Conservation (phyloP, 2,329 filamentous ascomycete genomes). For the Orbilia blumenaviensis region DNA sequence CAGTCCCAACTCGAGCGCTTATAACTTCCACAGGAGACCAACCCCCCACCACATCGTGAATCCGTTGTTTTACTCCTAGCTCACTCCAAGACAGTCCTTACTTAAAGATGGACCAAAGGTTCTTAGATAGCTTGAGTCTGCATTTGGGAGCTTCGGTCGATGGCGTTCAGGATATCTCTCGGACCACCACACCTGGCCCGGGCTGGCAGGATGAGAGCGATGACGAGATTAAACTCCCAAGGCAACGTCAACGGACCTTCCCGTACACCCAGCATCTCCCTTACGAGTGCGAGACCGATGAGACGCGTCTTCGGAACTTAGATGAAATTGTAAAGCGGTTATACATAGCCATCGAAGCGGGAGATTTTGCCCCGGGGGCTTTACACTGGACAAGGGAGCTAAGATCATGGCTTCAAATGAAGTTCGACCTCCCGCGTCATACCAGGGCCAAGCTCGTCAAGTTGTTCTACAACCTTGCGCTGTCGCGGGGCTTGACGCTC, state of each 20-base stretch:
- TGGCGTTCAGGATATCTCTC: conserved; percentile 50
- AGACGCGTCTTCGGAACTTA: conserved; percentile 79
- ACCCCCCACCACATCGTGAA: too few relatives aligned
- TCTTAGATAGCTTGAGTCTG: conserved; percentile 35
- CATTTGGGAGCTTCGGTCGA: conserved; percentile 23
- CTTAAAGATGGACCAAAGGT: conserved; percentile 42
- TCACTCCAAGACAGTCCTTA: not conserved
- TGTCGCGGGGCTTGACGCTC: conserved; percentile 87
- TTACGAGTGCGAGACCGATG: conserved; percentile 83
- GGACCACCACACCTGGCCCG: conserved; percentile 62
- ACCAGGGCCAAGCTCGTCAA: conserved; percentile 84
- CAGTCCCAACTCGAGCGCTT: not conserved
- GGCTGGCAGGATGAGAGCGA: conserved; percentile 64
- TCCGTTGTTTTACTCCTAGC: too few relatives aligned
- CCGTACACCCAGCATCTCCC: conserved; percentile 91
- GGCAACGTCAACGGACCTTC: conserved; percentile 82
- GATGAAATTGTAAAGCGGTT: conserved; percentile 91
- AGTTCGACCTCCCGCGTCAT: conserved; percentile 92
- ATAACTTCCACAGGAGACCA: too few relatives aligned
- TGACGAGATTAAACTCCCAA: conserved; percentile 70
- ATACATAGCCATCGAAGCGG: conserved; percentile 87
- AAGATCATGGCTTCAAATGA: conserved; percentile 91
- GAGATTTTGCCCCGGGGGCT: conserved; percentile 92
- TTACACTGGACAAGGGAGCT: conserved; percentile 98
- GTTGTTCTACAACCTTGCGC: conserved; percentile 91